Evolutionary conservation across 441 rosid genomes (phyloP).

Genomic region (Flueggea neowawraea): DNA sequence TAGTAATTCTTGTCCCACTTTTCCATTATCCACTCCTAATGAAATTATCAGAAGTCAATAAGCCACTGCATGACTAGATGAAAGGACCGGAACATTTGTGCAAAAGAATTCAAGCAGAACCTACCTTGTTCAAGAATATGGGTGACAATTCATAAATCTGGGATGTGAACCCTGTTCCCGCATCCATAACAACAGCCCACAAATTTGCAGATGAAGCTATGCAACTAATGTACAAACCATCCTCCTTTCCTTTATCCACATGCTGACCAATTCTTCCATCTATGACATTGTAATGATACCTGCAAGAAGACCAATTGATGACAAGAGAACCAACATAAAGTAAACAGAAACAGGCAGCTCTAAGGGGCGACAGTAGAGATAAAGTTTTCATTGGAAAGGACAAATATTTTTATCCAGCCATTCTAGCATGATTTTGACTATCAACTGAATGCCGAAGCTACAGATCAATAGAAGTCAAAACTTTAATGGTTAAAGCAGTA

Average conservation of each 20-base stretch:
- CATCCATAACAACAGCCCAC: slow-evolving; percentile 68
- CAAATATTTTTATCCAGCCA: too few relatives aligned
- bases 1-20: slow-evolving; percentile 64
- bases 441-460: too few relatives aligned
- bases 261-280: slow-evolving; percentile 47
- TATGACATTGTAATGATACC: slow-evolving; percentile 53
- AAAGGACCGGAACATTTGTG: background rate
- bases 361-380: background rate
- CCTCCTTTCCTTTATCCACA: slow-evolving; percentile 50
- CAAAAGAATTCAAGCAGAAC: slow-evolving; percentile 1
- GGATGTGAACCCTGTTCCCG: slow-evolving; percentile 48
- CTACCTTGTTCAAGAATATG: slow-evolving; percentile 36
- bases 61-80: background rate
- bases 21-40: slow-evolving; percentile 54
- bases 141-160: slow-evolving; percentile 54
- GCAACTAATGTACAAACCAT: slow-evolving; percentile 50
- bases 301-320: slow-evolving; percentile 10
- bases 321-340: background rate
- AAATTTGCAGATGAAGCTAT: slow-evolving; percentile 48
- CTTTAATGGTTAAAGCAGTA: background rate
- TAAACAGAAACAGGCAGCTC: background rate
- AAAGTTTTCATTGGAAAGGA: too few relatives aligned
- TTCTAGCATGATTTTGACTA: too few relatives aligned
- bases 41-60: slow-evolving; percentile 5
- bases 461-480: too few relatives aligned